These are phyloP conservation scores for Saxophila tyrrhenica DNA, from an alignment of 495 filamentous ascomycete genomes.

Conservation along the genomic window DNA sequence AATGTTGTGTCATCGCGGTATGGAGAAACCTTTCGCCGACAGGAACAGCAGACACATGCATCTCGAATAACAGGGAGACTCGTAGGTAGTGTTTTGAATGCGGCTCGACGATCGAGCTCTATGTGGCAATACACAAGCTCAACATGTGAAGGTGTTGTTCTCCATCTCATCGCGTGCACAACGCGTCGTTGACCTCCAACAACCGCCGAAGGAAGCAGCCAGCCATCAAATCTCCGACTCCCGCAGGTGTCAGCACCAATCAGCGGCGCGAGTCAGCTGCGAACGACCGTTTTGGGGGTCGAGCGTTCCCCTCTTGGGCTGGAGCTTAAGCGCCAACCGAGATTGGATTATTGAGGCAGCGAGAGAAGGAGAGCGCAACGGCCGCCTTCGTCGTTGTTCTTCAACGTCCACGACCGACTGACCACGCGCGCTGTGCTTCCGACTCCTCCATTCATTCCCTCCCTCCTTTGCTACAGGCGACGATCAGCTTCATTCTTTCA, in stretches of 20 bases:
- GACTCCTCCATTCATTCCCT: not conserved
- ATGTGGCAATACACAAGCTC: too few relatives aligned
- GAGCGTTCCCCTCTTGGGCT: not conserved
- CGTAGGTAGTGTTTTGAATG: too few relatives aligned
- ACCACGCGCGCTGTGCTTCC: not conserved
- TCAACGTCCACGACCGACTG: not conserved
- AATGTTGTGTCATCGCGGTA: not conserved
- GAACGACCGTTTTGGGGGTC: not conserved
- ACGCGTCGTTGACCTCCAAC: not conserved
- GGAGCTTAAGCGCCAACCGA: not conserved
- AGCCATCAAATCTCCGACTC: not conserved
- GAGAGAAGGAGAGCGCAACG: not conserved
- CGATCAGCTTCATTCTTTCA: constrained; percentile 84
- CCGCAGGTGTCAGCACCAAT: not conserved
- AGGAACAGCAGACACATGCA: too few relatives aligned
- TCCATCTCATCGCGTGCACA: not conserved
- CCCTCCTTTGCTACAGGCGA: constrained; percentile 26
- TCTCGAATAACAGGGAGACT: too few relatives aligned
- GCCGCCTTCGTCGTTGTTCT: not conserved
- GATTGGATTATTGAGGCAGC: not conserved
- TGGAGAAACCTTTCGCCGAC: too few relatives aligned
- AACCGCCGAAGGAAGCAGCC: not conserved
- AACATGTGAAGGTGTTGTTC: too few relatives aligned
- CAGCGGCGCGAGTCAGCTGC: too few relatives aligned
- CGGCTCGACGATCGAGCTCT: too few relatives aligned